Conservation (phyloP, 176 grass and related monocot genomes). For the Ensete glaucum region DNA sequence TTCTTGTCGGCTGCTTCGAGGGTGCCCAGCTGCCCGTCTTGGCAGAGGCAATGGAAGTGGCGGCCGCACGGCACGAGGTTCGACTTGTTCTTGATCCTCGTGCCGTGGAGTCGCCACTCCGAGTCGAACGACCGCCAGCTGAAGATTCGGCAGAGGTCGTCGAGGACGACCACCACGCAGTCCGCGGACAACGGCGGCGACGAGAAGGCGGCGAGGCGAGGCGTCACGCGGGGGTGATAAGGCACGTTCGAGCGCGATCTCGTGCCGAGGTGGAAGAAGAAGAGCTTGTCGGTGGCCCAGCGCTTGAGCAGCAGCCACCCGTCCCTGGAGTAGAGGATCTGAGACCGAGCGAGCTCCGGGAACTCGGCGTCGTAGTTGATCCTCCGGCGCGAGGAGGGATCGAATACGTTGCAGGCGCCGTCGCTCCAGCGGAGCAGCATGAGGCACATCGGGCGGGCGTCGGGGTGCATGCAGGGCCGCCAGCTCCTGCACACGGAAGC, state of each 20-base stretch:
- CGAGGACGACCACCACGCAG: slow-evolving; percentile 1
- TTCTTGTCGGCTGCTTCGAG: background rate
- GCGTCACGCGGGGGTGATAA: background rate
- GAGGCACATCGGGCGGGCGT: background rate
- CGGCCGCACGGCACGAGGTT: background rate
- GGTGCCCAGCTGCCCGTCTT: background rate
- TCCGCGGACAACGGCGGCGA: background rate
- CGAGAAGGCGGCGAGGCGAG: background rate
- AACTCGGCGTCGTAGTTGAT: background rate
- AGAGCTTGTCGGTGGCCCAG: background rate
- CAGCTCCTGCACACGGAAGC: background rate
- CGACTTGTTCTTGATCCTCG: background rate
- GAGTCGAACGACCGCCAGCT: background rate
- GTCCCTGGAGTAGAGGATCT: background rate
- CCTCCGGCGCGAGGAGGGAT: background rate
- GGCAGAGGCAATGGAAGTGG: background rate
- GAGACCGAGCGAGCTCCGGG: background rate
- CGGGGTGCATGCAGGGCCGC: background rate
- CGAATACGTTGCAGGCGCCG: background rate
- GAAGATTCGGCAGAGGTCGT: background rate
- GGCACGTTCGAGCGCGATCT: background rate
- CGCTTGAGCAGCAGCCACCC: background rate
- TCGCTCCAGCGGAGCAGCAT: background rate
- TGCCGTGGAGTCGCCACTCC: background rate
- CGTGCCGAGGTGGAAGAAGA: background rate